Percentiles rank a stretch among this genome's conserved stretches.
These are phyloP conservation scores for Quercus tomentella DNA, from an alignment of 331 rosid species.

Conservation along the genomic window DNA sequence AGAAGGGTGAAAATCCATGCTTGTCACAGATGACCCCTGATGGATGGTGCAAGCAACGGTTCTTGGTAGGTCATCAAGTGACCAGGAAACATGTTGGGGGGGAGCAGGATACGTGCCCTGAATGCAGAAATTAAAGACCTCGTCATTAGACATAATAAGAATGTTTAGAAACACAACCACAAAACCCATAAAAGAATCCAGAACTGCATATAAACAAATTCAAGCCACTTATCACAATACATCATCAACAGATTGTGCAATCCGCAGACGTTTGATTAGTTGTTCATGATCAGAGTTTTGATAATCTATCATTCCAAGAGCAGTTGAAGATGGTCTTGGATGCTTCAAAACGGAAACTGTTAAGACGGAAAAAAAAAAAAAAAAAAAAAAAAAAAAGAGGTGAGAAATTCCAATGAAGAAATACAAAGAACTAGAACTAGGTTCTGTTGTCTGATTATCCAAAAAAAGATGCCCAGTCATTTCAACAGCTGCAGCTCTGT, in stretches of 20 bases:
- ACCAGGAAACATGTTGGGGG: conserved; percentile 33
- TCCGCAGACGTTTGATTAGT: conserved; percentile 46
- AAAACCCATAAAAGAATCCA: not conserved
- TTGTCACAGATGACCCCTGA: conserved; percentile 34
- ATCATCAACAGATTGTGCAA: conserved; percentile 51
- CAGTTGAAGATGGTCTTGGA: conserved; percentile 38
- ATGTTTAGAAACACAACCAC: not conserved
- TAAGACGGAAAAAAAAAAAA: conserved; percentile 2
- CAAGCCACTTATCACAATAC: conserved; percentile 20
- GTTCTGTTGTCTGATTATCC: not conserved
- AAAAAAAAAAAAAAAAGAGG: not conserved
- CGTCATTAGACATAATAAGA: not conserved
- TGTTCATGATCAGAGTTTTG: conserved; percentile 39
- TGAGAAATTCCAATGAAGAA: conserved; percentile 12
- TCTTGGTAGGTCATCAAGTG: conserved; percentile 46
- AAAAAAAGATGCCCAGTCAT: not conserved
- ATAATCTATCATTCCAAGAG: conserved; percentile 50
- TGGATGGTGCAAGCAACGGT: conserved; percentile 29
- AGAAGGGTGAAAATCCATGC: conserved; percentile 60
- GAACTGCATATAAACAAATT: conserved; percentile 20
- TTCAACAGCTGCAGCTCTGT: not conserved
- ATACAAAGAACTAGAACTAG: not conserved
- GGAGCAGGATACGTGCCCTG: conserved; percentile 33
- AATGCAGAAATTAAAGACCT: not conserved
- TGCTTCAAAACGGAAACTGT: conserved; percentile 55